Base-by-base conservation (phyloP, 2,329 filamentous ascomycete genomes). In the Pseudogymnoascus sp. region DNA sequence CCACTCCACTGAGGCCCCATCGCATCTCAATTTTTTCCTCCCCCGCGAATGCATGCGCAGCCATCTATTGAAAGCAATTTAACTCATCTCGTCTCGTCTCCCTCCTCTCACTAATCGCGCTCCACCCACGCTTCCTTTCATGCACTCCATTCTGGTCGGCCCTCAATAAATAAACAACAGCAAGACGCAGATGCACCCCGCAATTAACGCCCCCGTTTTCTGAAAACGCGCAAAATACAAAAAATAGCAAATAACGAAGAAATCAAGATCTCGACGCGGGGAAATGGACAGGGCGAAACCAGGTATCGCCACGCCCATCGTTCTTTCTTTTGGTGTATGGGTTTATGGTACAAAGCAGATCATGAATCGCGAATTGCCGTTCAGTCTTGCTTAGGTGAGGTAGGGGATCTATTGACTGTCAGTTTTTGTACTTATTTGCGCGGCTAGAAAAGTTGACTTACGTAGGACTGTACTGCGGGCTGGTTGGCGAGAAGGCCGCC, bases 391-490 rank as follows among this genome's bases (percentile, higher is more conserved):
- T 70, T 70, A 18, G 75, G 75, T 46, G 76, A 77, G 36, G 75
- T 76, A 25, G 76, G 75, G 4, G 75, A 77, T 70, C 74, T 75
- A 38, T 31, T 36, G 18, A 31, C 28, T 23, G n/a, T 61, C 18
- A 61, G 38, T 31, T 38, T 60, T 3, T 43, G 28, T 43, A 3
- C 59, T 23, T 11, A 5, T 38, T 38, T 11, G 6, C 14, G 9
- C 11, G 5, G 28, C 25, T 18, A 3, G 49, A 14, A 34, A 31
- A 2, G 2, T n/a, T 31, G 3, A 34, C 49, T 34, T 56, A 56
- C 49, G 49, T 56, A 2, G 89, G 88, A 61, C 88, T 91, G 72
- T 87, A 88, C 78, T 90, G 91, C 43, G 91, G 91, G 67, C 90
- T 95, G 40, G 88, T 95, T 75, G 68, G 80, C 76, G 63, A 56